These are phyloP conservation scores for Septoria linicola DNA, from an alignment of 2,329 filamentous ascomycete genomes.

Conservation along the genomic window DNA sequence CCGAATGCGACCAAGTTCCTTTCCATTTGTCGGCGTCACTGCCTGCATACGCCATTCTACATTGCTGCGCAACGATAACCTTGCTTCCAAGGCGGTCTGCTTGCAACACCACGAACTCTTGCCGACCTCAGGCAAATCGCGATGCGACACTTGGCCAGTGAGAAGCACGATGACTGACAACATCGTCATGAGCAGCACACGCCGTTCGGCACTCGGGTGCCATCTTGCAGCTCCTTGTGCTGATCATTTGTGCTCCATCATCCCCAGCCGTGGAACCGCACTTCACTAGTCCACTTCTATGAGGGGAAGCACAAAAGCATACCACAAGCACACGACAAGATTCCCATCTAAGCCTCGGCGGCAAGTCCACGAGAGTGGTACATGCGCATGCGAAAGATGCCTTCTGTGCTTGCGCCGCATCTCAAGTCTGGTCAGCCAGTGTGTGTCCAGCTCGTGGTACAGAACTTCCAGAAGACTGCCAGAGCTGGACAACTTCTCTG, in stretches of 20 bases:
- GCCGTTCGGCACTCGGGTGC: neutral
- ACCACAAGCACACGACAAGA: neutral
- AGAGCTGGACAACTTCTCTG: too few species aligned
- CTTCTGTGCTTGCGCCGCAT: too few species aligned
- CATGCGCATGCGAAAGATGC: too few species aligned
- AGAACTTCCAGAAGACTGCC: too few species aligned
- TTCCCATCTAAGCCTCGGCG: neutral
- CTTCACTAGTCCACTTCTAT: neutral
- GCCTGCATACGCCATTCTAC: neutral
- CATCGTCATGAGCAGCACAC: slow-evolving; percentile 2
- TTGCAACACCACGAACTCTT: neutral
- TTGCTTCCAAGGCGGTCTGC: neutral
- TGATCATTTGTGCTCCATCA: too few species aligned
- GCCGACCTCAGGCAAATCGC: slow-evolving; percentile 3
- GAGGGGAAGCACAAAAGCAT: neutral
- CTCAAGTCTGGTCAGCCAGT: too few species aligned
- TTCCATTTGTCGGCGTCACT: slow-evolving; percentile 4
- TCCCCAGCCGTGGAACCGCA: neutral
- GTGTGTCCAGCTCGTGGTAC: too few species aligned
- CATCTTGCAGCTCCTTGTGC: slow-evolving; percentile 3
- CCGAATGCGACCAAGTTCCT: neutral
- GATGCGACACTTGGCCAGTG: slow-evolving; percentile 3
- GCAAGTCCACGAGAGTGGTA: too few species aligned
- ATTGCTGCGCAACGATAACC: neutral
- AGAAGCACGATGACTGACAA: neutral